Conservation (phyloP, 768 basidiomycete genomes). For the Xanthoconium stramineum region DNA sequence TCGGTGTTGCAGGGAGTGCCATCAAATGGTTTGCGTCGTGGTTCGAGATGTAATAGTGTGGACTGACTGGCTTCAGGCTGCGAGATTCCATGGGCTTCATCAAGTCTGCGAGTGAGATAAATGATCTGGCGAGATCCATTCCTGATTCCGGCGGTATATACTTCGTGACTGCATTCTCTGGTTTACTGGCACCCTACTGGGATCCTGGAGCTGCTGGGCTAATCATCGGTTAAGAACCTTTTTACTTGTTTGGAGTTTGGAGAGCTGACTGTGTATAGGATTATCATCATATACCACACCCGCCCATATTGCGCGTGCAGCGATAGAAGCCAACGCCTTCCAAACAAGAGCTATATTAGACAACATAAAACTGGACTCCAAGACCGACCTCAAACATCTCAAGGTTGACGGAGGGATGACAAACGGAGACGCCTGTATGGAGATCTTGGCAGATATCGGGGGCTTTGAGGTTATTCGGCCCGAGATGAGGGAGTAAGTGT, state of each 20-base stretch:
- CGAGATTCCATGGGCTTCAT: conserved; percentile 90
- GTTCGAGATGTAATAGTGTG: background rate
- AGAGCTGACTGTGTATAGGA: conserved; percentile 36
- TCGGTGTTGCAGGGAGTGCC: conserved; percentile 92
- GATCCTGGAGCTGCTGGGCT: conserved; percentile 87
- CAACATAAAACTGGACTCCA: conserved; percentile 92
- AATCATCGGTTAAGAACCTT: conserved; percentile 61
- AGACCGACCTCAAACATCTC: conserved; percentile 71
- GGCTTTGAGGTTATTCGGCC: conserved; percentile 91
- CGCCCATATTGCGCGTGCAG: conserved; percentile 90
- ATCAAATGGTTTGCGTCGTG: conserved; percentile 69
- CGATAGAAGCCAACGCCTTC: conserved; percentile 93
- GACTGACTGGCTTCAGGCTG: conserved; percentile 46
- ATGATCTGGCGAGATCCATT: conserved; percentile 74
- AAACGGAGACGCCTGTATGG: conserved; percentile 87
- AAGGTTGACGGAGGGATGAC: conserved; percentile 99
- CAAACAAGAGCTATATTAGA: conserved; percentile 95
- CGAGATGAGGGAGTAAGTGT: conserved; percentile 90
- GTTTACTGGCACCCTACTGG: conserved; percentile 97
- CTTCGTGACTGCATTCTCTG: conserved; percentile 96
- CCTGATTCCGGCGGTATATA: conserved; percentile 84
- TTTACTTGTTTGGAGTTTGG: background rate
- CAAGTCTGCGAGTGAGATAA: conserved; percentile 76
- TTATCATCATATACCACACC: conserved; percentile 87
- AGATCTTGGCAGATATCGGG: conserved; percentile 81